These are phyloP conservation scores for Micractinium sp. DNA, from an alignment of 139 green algal species.

Conservation along the genomic window DNA sequence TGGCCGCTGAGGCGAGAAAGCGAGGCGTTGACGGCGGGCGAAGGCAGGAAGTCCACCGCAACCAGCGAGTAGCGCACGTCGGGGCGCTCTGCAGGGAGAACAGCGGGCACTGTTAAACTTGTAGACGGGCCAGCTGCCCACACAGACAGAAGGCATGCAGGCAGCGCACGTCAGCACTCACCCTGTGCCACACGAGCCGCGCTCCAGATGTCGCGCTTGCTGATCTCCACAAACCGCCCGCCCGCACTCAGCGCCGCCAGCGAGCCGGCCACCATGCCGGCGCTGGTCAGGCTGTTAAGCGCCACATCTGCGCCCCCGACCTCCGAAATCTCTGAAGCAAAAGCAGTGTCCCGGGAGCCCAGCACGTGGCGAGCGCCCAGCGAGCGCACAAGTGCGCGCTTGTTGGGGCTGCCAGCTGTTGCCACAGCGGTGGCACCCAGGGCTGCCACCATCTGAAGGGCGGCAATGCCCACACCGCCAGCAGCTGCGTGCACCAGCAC, in stretches of 20 bases:
- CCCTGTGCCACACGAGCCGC: slow-evolving; percentile 54
- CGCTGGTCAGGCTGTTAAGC: slow-evolving; percentile 85
- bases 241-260: slow-evolving; percentile 42
- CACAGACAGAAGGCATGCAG: not conserved
- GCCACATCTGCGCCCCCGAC: slow-evolving; percentile 71
- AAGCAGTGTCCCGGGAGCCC: slow-evolving; percentile 71
- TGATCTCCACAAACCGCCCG: slow-evolving; percentile 84
- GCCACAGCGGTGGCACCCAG: slow-evolving; percentile 56
- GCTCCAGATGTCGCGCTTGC: slow-evolving; percentile 91
- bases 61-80: slow-evolving; percentile 80
- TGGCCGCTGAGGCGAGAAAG: slow-evolving; percentile 44
- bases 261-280: slow-evolving; percentile 70
- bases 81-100: slow-evolving; percentile 65
- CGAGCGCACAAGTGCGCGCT: slow-evolving; percentile 68
- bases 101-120: not conserved
- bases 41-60: slow-evolving; percentile 88
- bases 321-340: slow-evolving; percentile 61
- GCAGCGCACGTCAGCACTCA: not conserved
- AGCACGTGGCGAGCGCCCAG: slow-evolving; percentile 57
- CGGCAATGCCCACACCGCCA: slow-evolving; percentile 73
- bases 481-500: slow-evolving; percentile 66
- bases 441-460: slow-evolving; percentile 59
- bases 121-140: not conserved
- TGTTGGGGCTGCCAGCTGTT: slow-evolving; percentile 76
- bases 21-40: slow-evolving; percentile 47